phyloP scores from a whole-genome alignment of 2,329 filamentous ascomycete genomes.

The Elsinoe arachidis region DNA sequence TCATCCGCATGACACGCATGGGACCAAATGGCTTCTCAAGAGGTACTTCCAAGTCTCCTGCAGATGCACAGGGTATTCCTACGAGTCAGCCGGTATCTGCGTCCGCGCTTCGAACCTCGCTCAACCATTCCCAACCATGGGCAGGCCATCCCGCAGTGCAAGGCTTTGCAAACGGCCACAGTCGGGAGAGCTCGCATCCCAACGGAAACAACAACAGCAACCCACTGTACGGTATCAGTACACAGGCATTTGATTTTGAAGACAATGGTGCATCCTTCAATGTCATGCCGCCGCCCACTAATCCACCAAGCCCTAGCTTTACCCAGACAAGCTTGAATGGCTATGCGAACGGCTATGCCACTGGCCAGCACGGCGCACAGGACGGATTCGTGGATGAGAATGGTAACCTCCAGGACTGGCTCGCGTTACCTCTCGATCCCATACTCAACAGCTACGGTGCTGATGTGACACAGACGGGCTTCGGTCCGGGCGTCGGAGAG shows the following conservation, averaged over 20 bases:
- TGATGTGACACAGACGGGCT: constrained; percentile 47
- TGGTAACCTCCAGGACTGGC: constrained; percentile 44
- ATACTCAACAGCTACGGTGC: constrained; percentile 50
- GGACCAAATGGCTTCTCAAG: constrained; percentile 42
- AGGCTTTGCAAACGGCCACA: background rate
- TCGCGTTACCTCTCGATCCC: constrained; percentile 53
- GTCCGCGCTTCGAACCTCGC: constrained; percentile 11
- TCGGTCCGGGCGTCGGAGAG: constrained; percentile 56
- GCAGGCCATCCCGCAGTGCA: constrained; percentile 20
- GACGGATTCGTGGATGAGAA: constrained; percentile 19
- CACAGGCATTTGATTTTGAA: constrained; percentile 36
- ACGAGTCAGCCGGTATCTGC: constrained; percentile 9
- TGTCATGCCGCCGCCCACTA: constrained; percentile 41
- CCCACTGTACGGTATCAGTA: constrained; percentile 36
- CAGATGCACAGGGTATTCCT: constrained; percentile 8
- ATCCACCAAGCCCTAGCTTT: constrained; percentile 18
- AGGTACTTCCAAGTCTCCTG: constrained; percentile 9
- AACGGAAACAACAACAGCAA: constrained; percentile 21
- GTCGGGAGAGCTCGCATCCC: background rate
- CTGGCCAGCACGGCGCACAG: constrained; percentile 16
- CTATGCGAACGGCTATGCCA: constrained; percentile 11
- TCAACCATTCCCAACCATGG: constrained; percentile 18
- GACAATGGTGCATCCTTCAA: constrained; percentile 32
- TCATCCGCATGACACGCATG: constrained; percentile 45
- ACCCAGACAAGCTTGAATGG: constrained; percentile 18